Evolutionary conservation across 129 eudicot genomes (phyloP), one percentile per base, ranked within the genome.

Genomic region (Erigeron canadensis): DNA sequence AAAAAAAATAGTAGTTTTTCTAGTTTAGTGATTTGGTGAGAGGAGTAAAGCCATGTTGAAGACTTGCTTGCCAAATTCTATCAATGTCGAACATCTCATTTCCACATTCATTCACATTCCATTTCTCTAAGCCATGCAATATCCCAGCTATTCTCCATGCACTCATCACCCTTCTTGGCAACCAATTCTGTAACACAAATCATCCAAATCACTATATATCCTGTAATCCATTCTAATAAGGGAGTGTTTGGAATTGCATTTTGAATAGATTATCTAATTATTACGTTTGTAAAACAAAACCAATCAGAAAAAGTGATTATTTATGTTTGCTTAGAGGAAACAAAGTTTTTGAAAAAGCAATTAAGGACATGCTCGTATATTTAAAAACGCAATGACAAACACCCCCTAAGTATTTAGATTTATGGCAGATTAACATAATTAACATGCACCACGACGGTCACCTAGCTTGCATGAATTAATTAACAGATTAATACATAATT

Each of bases 151-250:
- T 74, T 6, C 89, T 82, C 79, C 79, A 72, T 1, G 96, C 96
- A 65, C 92, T 89, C 84, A 89, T 80, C 63, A 74, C 96, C 72
- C 89, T 86, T 64, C 96, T 80, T 48, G 88, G 89, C 82, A 89
- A 63, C 96, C 89, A 89, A 74, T 89, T 86, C 92, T 89, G 61
- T 16, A 63, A 7, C 50, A 16, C 50, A n/a, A 39, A 40, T n/a
- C 5, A 16, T 63, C 44, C 18, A 60, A 0, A 38, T 34, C 28
- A 57, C 15, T 34, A 12, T 11, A 7, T 13, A 34, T 19, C 34
- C 12, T 59, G 5, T 23, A 21, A 10, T 48, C 55, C 55, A 48
- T 48, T 48, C n/a, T 13, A 15, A 4, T 48, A 5, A 2, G 4
- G 4, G 15, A 48, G 7, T 45, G 12, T 6, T 45, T n/a, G n/a